Evolutionary conservation across 495 filamentous ascomycete genomes (phyloP), one percentile per base, ranked within the genome.

Genomic region (Penicillium macrosclerotiorum): DNA sequence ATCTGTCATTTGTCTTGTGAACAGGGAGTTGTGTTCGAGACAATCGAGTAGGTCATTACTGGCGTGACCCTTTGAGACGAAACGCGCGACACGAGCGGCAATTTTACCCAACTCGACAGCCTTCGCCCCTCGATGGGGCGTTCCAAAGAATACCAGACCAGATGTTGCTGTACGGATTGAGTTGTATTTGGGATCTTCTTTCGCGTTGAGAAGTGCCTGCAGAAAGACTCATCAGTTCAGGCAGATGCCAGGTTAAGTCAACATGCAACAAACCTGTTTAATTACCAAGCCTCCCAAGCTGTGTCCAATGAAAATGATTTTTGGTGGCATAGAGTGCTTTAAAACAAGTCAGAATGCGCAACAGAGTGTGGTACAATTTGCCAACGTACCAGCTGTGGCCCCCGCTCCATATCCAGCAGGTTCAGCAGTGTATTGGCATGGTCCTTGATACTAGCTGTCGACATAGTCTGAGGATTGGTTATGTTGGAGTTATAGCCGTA

Each of bases 101-200:
- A 72, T 71, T 32, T 65, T 65, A 5, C 63, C 65, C 14, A 73
- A 39, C 32, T 65, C 63, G 7, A 68, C 69, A 7, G 63, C 63
- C 17, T 69, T 72, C 1, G 66, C 56, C 3, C 72, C 72, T 23
- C 65, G 59, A 41, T 76, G 72, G 12, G 72, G 71, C 12, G 68
- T 72, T 1, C 69, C 72, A 36, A 76, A 76, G 49, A 76, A 74
- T 6, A 74, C 68, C 1, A 76, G 55, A 0, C 67, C 71, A 6
- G 52, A 62, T 20, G 68, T 73, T n/a, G 61, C 57, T 8, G 49
- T 59, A 20, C 63, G 60, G 30, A 75, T 74, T 2, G 63, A 52
- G 4, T 51, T 59, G 35, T 72, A 69, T 30, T 66, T 65, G 5
- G 62, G 62, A 38, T 72, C 63, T 54, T 71, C 67, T 19, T 66